Base-by-base conservation (phyloP, 2,329 filamentous ascomycete species). In the Sporothrix humicola region DNA sequence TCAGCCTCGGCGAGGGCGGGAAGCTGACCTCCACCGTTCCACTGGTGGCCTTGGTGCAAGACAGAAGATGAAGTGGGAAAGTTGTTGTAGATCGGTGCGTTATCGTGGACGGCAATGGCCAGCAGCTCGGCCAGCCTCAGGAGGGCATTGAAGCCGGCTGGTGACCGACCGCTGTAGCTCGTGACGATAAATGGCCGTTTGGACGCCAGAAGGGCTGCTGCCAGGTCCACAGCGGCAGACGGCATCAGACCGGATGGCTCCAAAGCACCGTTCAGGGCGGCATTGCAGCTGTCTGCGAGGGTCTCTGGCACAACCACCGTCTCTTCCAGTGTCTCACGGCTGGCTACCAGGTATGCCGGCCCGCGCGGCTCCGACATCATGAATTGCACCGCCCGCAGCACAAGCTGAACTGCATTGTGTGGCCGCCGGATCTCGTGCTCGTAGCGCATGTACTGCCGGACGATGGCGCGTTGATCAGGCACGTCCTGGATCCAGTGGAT, bases 71-170 rank as follows among this genome's bases (percentile, higher is more conserved):
- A 56, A 1, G 48, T 52, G 15, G 68, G 68, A 31, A 70, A 70
- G 52, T 70, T 70, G 48, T 56, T 56, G 66, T 44, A 69, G 66
- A 66, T 66, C 17, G 61, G 61, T 3, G 61, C 61, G 10, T 66
- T 66, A 4, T 66, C 61, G 61, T 66, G 61, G 3, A 66, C 61
- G n/a, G 61, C 61, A 20, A 66, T 26, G 42, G 61, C 42, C 26
- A 66, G 2, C 20, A 52, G 10, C 12, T 68, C 44, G 15, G 63
- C 63, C 44, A 50, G 20, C 2, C 44, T 44, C 4, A 50, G 6
- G 12, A 50, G 46, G 2, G 63, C 46, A 6, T 26, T 48, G 44
- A 68, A 50, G 12, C 63, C 44, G 5, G 63, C 44, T 15, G 63
- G 44, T 7, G 63, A 48, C 8, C 44, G 13, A 8, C 44, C 63